A percentile compares a stretch with the other conserved stretches of the same genome.
Conservation (phyloP, 441 rosid species). For the Bocquillonia castaneifolia region DNA sequence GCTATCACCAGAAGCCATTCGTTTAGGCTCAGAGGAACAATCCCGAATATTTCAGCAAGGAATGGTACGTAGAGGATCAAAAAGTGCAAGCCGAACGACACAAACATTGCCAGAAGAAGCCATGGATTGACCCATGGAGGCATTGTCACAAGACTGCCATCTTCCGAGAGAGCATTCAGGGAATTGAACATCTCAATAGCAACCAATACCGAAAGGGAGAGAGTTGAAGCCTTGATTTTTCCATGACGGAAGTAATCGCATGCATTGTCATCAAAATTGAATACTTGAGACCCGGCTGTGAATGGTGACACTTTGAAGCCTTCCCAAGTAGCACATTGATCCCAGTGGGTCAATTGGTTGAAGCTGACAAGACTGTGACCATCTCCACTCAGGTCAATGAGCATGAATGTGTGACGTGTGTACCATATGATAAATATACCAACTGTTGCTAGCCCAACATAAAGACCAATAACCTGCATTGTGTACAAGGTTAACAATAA, state of each 20-base stretch:
- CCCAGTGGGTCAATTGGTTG: conserved; percentile 83
- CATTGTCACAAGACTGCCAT: conserved; percentile 69
- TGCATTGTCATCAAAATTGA: conserved; percentile 49
- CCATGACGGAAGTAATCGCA: conserved; percentile 78
- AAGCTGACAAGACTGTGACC: conserved; percentile 80
- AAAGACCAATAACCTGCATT: conserved; percentile 73
- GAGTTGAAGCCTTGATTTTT: conserved; percentile 84
- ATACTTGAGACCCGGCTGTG: conserved; percentile 65
- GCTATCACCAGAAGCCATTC: conserved; percentile 86
- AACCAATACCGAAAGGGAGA: conserved; percentile 85
- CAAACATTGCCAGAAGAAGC: conserved; percentile 75
- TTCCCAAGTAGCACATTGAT: conserved; percentile 64
- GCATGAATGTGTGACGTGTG: conserved; percentile 63
- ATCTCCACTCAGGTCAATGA: conserved; percentile 74
- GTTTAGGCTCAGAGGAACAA: conserved; percentile 74
- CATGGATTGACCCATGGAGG: conserved; percentile 96
- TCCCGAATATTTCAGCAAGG: conserved; percentile 73
- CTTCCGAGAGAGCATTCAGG: conserved; percentile 88
- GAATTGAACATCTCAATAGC: conserved; percentile 98
- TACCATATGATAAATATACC: conserved; percentile 94
- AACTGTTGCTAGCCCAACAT: conserved; percentile 87
- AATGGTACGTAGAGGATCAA: conserved; percentile 81
- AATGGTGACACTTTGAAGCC: conserved; percentile 56
- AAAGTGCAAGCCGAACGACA: conserved; percentile 80
- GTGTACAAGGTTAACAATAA: conserved; percentile 1